Evolutionary conservation across 192 early-diverging fungal species (phyloP), one percentile per base, ranked within the genome.

Genomic region (Podila verticillata): DNA sequence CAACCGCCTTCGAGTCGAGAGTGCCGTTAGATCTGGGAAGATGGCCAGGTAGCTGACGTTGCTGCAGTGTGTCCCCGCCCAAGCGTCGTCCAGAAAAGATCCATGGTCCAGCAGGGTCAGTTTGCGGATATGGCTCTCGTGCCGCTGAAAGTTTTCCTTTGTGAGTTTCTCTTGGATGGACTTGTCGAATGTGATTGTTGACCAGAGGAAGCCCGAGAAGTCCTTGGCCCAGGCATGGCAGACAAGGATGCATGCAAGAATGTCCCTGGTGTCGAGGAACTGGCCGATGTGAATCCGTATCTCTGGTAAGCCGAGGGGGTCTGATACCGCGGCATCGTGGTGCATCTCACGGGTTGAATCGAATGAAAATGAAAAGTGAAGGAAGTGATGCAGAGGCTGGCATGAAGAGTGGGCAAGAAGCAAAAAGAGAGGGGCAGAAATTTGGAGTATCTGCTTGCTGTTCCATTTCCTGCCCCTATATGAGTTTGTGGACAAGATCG

Each of bases 241-340:
- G 54, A 75, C 74, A 7, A 64, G 66, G 13, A 64, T 69, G 26
- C 74, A 75, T 39, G 57, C 54, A 5, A 68, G 62, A 24, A 75
- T 69, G 29, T 75, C 74, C 15, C 26, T 8, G 2, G 44, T 49
- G 44, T 61, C 30, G 20, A 75, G 57, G 47, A 35, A 70, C 35
- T 28, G 44, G 29, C 66, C 74, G 29, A 75, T 28, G 32, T 51
- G 66, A 12, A 59, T 49, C 6, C 66, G 32, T 7, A 75, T 36
- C 67, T 75, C 74, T 36, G 74, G 74, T 31, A 75, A 47, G 20
- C 1, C 8, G 30, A 75, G 62, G 7, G 74, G 74, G 54, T 75
- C 15, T 59, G 26, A 17, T 24, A 30, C 8, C 7, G 26, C 17
- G 24, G 58, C 28, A 59, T 59, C 28, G 58, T 30, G 58, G 24